Evolutionary conservation across 2,329 filamentous ascomycete species (phyloP), one percentile per base, ranked within the genome.

Genomic region (Colletotrichum sp.): DNA sequence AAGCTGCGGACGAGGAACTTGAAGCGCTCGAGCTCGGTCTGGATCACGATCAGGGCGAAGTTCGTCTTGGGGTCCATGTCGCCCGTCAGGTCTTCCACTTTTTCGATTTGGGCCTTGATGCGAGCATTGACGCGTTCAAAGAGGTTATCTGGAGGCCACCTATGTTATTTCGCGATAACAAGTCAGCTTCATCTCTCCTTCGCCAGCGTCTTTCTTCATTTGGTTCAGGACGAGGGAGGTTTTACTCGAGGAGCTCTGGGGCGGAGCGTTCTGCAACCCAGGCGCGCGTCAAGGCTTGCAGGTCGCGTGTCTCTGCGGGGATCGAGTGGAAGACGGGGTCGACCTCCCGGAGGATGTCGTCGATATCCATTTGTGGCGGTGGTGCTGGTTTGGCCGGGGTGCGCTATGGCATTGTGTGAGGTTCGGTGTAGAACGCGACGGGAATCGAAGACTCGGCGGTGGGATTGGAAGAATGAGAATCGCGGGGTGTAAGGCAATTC

Each of bases 191-290:
- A 2, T 62, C 30, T 32, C 12, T 62, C 16, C 9, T n/a, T 30
- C 16, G 59, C 32, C 32, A 21, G 12, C 28, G 16, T 36, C 30
- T n/a, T 34, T 28, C 18, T 32, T n/a, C 1, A 12, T 18, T n/a
- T 62, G 9, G 32, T 5, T 30, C 15, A 15, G 57, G 21, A 6
- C 3, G 49, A 28, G 21, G 21, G 28, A 18, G 64, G 24, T 80
- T 88, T 86, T 92, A 99, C 86, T 93, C 91, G 52, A 99, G 88
- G n/a, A 99, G 89, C 85, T 98, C 96, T 4, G 96, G 95, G 60
- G 95, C 94, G 72, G 94, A 95, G 80, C 97, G 92, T 85, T 99
- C 98, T 59, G 96, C 95, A 60, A 98, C 92, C 96, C 96, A 99
- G 81, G 94, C 94, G 81, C 96, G 94, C 80, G 96, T 98, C 80